Evolutionary conservation across 257 asterid genomes (phyloP), one percentile per base, ranked within the genome.

Genomic region (Vinca minor): DNA sequence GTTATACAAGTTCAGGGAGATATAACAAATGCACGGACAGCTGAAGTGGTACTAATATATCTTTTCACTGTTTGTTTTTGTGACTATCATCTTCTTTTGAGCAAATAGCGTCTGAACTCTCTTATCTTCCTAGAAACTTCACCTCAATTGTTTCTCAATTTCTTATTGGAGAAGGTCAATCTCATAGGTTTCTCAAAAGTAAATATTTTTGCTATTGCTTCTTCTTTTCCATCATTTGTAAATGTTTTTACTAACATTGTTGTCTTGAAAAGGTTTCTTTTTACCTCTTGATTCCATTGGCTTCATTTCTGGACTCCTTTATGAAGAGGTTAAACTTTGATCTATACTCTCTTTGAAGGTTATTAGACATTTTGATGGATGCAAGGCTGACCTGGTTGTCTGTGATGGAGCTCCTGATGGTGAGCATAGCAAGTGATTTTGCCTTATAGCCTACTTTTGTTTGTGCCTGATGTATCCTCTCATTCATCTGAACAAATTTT

Each of bases 351-450:
- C 49, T 71, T 69, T 55, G 69, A 69, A 93, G 99, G 97, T 93
- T 69, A 93, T 93, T 73, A 81, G 97, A 65, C 97, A 89, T 85
- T 93, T 93, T 83, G 97, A 93, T 78, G 96, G 99, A 75, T 93
- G 99, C 86, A 89, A 93, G 75, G 97, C 99, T 64, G 97, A 93
- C 80, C 88, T 93, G 66, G 97, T 93, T 74, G 99, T 93, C 57
- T 93, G 99, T 70, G 99, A 93, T 78, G 97, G 99, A 59, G 99
- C 99, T 63, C 99, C 99, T 59, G 99, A 93, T 79, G 97, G 99
- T 93, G 68, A 73, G 94, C 76, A 54, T 57, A 50, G 60, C 58
- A 41, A 62, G 21, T 54, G 17, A 52, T 50, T n/a, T 59, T 48
- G 59, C 39, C 70, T 61, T 55, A 32, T 52, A 58, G 35, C 29